Conservation (phyloP, 2,329 filamentous ascomycete genomes). For the Zasmidium angulare region DNA sequence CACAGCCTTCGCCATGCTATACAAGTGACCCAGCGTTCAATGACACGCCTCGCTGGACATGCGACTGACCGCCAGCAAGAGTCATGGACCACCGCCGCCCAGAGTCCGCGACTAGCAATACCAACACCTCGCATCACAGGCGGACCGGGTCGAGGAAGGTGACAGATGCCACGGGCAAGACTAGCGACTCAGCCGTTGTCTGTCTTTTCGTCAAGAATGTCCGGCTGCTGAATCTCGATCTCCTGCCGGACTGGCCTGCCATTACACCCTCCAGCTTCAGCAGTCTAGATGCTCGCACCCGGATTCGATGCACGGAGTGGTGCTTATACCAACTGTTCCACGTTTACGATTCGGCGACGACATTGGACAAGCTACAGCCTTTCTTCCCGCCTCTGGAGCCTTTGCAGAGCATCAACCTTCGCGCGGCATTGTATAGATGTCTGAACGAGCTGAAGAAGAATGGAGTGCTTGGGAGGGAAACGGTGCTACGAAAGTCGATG, state of each 20-base stretch:
- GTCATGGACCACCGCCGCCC: conserved; percentile 13
- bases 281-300: conserved; percentile 66
- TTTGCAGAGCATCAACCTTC: conserved; percentile 85
- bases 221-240: conserved; percentile 77
- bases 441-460: conserved; percentile 87
- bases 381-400: conserved; percentile 91
- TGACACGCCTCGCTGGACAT: neutral
- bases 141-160: conserved; percentile 19
- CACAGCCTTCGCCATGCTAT: neutral
- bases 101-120: conserved; percentile 5
- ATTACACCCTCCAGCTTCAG: conserved; percentile 70
- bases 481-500: conserved; percentile 87
- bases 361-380: conserved; percentile 77
- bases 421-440: conserved; percentile 75
- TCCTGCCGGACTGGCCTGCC: conserved; percentile 73
- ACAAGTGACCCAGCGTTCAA: neutral
- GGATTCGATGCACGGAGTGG: conserved; percentile 85
- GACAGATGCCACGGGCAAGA: conserved; percentile 5
- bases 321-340: conserved; percentile 82
- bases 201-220: conserved; percentile 79
- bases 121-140: conserved; percentile 15
- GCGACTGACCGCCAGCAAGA: neutral
- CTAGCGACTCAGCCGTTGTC: conserved; percentile 40
- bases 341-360: conserved; percentile 76
- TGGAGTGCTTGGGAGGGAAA: conserved; percentile 76